A percentile compares a stretch with the other conserved stretches of the same genome.
Conservation (phyloP, 2,329 filamentous ascomycete species). For the Coniochaeta hoffmannii region DNA sequence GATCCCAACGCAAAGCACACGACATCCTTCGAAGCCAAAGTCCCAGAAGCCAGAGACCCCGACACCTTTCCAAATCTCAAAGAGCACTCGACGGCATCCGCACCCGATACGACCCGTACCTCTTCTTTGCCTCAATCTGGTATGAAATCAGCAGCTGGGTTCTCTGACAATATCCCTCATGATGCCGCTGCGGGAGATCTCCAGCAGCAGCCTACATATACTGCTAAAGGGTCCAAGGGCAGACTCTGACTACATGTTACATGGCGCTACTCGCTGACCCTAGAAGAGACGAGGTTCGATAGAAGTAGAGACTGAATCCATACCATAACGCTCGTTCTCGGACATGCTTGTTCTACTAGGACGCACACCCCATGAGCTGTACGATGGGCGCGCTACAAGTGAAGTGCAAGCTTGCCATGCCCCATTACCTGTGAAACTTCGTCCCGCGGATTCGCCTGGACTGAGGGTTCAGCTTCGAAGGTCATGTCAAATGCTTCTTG, state of each 20-base stretch:
- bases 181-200: no score
- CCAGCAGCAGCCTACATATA: background rate
- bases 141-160: background rate
- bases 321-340: background rate
- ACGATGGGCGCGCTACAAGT: no score
- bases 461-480: no score
- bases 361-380: no score
- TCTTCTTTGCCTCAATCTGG: background rate
- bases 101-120: background rate
- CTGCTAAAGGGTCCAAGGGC: background rate
- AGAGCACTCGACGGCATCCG: background rate
- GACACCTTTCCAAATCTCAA: background rate
- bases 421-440: no score
- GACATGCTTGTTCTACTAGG: no score
- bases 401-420: no score
- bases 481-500: no score
- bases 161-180: background rate
- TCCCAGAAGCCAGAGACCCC: constrained; percentile 1
- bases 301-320: background rate
- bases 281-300: background rate
- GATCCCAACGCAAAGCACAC: background rate
- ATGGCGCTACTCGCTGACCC: background rate
- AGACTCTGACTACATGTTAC: background rate
- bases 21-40: background rate
- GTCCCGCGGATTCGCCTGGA: no score